Conservation (phyloP, 306 rosid genomes). For the Senna siamea region DNA sequence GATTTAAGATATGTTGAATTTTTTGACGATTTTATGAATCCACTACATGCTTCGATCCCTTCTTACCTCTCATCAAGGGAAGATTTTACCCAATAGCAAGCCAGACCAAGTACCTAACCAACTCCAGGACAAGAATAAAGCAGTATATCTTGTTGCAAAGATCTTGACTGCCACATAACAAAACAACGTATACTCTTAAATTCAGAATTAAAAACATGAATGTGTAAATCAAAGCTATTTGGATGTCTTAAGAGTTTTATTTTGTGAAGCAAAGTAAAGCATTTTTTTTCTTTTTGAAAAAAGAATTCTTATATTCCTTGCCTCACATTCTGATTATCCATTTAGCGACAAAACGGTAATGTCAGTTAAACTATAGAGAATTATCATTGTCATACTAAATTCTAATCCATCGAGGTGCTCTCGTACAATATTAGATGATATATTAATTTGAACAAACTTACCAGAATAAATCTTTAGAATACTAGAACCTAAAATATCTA, state of each 20-base stretch:
- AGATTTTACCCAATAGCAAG: not conserved
- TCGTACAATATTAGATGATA: not conserved
- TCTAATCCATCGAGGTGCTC: slow-evolving; percentile 1
- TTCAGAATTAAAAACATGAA: not conserved
- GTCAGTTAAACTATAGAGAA: not conserved
- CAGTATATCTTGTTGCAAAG: not conserved
- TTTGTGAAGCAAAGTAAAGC: not conserved
- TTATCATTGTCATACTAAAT: not conserved
- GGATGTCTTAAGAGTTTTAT: too few relatives aligned
- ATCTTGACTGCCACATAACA: not conserved
- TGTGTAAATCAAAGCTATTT: not conserved
- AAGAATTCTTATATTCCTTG: not conserved
- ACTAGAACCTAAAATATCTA: not conserved
- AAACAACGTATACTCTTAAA: not conserved
- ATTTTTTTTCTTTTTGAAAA: not conserved
- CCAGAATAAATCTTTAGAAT: not conserved
- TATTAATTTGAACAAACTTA: not conserved
- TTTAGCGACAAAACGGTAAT: not conserved
- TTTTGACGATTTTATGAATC: not conserved
- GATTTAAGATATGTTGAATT: not conserved
- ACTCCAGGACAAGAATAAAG: not conserved
- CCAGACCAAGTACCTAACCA: not conserved
- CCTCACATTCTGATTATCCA: not conserved
- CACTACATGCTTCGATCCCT: not conserved
- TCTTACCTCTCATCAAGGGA: slow-evolving; percentile 15